Conservation (phyloP, 495 filamentous ascomycete genomes). For the Venustampulla echinocandica region DNA sequence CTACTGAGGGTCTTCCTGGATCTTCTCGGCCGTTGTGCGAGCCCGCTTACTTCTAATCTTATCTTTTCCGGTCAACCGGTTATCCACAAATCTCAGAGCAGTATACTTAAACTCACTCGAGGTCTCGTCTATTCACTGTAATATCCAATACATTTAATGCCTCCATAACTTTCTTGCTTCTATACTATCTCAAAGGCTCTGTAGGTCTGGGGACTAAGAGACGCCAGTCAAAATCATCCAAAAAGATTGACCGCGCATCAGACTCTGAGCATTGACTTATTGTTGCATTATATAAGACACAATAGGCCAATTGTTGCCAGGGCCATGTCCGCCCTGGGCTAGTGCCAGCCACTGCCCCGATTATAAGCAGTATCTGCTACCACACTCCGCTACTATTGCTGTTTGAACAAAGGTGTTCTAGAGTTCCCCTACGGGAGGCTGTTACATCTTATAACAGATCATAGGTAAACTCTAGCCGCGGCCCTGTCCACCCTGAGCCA, state of each 20-base stretch:
- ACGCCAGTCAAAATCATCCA: background rate
- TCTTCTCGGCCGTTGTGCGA: background rate
- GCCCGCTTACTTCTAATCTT: background rate
- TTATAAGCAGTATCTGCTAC: too few species aligned
- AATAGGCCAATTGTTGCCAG: too few species aligned
- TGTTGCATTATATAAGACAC: too few species aligned
- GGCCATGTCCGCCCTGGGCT: too few species aligned
- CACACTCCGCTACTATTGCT: too few species aligned
- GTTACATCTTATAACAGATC: too few species aligned
- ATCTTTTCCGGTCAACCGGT: conserved; percentile 2
- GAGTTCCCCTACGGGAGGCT: too few species aligned
- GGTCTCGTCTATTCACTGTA: background rate
- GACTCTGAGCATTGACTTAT: background rate
- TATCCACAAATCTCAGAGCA: conserved; percentile 4
- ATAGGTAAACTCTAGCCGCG: background rate
- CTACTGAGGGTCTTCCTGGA: too few species aligned
- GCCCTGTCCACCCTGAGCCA: too few species aligned
- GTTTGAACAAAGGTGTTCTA: too few species aligned
- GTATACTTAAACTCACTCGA: background rate
- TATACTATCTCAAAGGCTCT: background rate
- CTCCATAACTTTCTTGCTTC: background rate
- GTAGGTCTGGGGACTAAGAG: background rate
- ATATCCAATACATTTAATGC: background rate
- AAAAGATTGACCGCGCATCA: background rate
- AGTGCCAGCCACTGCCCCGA: too few species aligned